Evolutionary conservation across 495 filamentous ascomycete species (phyloP), one percentile per base, ranked within the genome.

Genomic region (Penicillium turbatum): DNA sequence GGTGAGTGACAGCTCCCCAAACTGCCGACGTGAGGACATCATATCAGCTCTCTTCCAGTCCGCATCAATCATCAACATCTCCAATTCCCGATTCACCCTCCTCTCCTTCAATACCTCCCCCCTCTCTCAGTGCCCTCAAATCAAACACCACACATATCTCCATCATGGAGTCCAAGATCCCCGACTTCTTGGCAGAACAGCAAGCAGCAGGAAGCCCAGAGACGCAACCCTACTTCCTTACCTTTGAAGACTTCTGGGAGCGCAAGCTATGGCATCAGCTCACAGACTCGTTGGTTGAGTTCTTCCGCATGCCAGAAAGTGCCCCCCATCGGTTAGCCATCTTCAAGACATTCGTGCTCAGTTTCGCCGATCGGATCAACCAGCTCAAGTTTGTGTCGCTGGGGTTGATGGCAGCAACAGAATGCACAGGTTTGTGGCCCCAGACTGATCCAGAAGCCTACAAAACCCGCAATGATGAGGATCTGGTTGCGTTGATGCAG

Each of bases 191-290:
- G 52, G 81, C 80, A 51, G 86, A 92, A 52, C 89, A 93, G 78
- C 88, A 92, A 68, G 83, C 86, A 63, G 72, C 80, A 68, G 87
- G 91, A 64, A 89, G 92, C 51, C 86, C 88, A 51, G 87, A 95
- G 65, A 81, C 93, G 47, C 92, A 97, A 71, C 79, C 84, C 62
- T 81, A 86, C 62, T 90, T 96, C 74, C 82, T 97, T 59, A 85
- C 85, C 55, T 96, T 97, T 57, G 93, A 99, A 81, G 90, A 96
- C 69, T 88, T 82, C 71, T 97, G 93, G 95, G 93, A 99, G 77
- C 87, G 93, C 55, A 95, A 95, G 75, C 82, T 99, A 74, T 99
- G 93, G 93, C 95, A 99, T 73, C 91, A 99, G 72, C 90, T 99
- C 44, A 99, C 93, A 31, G 87, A 93, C 62, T 72, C 83, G 30